These are phyloP conservation scores for Pichia norvegensis DNA, from an alignment of 1,139 yeast genomes.

Conservation along the genomic window DNA sequence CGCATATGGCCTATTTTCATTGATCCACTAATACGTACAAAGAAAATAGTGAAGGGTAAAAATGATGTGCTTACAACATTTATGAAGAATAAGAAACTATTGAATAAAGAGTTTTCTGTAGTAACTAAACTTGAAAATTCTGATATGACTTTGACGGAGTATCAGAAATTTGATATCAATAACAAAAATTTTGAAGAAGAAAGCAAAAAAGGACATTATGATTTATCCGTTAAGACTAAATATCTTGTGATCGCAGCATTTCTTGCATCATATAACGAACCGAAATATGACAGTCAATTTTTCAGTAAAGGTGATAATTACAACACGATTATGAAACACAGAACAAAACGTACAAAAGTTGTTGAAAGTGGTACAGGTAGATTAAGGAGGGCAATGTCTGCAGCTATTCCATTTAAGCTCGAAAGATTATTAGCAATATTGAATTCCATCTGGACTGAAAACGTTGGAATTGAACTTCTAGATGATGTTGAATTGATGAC, in stretches of 20 bases:
- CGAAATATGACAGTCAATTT: conserved; percentile 34
- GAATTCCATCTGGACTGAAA: conserved; percentile 36
- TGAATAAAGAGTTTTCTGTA: conserved; percentile 22
- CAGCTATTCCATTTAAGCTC: conserved; percentile 42
- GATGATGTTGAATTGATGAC: conserved; percentile 41
- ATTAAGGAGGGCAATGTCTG: conserved; percentile 35
- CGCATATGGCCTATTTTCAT: conserved; percentile 26
- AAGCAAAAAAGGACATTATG: conserved; percentile 24
- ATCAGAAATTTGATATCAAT: background rate
- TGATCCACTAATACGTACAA: conserved; percentile 18
- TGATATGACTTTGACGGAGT: conserved; percentile 10
- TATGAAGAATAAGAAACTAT: conserved; percentile 19
- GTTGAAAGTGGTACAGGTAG: conserved; percentile 25
- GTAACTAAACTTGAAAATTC: conserved; percentile 17
- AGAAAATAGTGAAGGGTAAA: conserved; percentile 16
- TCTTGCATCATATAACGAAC: conserved; percentile 42
- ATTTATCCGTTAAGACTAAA: conserved; percentile 42
- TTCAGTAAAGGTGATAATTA: conserved; percentile 23
- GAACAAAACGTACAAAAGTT: conserved; percentile 29
- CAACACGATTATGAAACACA: conserved; percentile 17
- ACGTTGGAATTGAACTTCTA: conserved; percentile 29
- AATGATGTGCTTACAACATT: conserved; percentile 25
- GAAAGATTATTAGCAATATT: conserved; percentile 48
- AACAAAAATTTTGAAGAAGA: conserved; percentile 2
- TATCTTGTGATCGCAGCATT: conserved; percentile 46